Conservation (phyloP, 2,329 filamentous ascomycete species). For the Cordyceps fumosorosea region DNA sequence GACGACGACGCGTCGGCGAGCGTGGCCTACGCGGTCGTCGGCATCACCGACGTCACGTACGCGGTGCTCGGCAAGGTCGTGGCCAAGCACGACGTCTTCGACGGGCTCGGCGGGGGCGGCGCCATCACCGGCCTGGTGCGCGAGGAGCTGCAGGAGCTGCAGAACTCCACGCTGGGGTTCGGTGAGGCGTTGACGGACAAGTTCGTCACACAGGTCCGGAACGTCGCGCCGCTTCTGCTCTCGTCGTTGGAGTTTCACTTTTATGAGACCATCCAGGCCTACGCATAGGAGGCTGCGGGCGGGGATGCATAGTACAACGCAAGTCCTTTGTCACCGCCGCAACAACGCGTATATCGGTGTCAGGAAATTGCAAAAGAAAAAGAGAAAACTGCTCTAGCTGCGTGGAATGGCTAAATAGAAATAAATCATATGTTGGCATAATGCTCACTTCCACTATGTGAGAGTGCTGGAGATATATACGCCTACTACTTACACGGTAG, state of each 20-base stretch:
- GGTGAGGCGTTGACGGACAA: background rate
- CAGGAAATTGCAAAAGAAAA: no score
- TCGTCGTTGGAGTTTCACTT: background rate
- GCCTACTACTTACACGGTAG: no score
- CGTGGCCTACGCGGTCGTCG: constrained; percentile 6
- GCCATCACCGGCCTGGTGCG: background rate
- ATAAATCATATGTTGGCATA: no score
- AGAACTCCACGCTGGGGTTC: background rate
- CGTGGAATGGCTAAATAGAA: no score
- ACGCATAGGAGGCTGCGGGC: background rate
- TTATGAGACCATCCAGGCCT: background rate
- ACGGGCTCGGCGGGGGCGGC: background rate
- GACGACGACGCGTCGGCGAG: background rate
- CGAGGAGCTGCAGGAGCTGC: background rate
- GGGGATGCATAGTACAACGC: background rate
- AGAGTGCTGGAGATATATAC: no score
- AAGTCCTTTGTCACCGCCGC: no score
- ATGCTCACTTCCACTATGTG: no score
- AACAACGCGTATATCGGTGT: no score
- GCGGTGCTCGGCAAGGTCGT: background rate
- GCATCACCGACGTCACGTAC: background rate
- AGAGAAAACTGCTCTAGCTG: no score
- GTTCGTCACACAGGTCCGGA: background rate
- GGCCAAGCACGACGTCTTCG: background rate
- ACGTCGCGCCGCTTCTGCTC: background rate